These are phyloP conservation scores for Suillus placidus DNA, from an alignment of 768 basidiomycete species.

Conservation along the genomic window DNA sequence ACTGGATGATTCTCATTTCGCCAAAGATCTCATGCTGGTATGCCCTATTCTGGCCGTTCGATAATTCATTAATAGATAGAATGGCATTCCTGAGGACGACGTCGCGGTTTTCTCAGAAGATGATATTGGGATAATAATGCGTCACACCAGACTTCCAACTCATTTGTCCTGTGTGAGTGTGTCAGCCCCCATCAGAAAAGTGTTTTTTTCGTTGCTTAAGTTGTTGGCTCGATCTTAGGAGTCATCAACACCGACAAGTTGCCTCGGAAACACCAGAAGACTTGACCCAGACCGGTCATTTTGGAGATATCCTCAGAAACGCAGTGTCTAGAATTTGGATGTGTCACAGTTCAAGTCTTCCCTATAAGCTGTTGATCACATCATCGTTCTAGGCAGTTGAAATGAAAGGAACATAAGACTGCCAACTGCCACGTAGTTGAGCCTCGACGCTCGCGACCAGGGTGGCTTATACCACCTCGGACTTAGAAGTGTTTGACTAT, in stretches of 20 bases:
- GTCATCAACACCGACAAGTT: neutral
- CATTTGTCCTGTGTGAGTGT: constrained; percentile 65
- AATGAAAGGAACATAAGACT: neutral
- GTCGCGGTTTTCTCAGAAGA: constrained; percentile 68
- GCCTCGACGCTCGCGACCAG: neutral
- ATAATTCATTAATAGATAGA: constrained; percentile 39
- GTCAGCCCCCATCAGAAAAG: no score
- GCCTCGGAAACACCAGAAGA: neutral
- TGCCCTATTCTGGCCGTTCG: constrained; percentile 58
- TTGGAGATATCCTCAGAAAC: neutral
- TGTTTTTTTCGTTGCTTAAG: no score
- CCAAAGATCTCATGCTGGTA: constrained; percentile 71
- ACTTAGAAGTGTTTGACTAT: neutral
- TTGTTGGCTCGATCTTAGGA: no score
- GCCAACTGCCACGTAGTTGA: neutral
- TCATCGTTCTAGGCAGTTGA: neutral
- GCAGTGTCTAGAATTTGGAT: neutral
- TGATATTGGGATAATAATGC: constrained; percentile 52
- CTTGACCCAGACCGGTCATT: neutral
- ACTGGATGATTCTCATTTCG: constrained; percentile 54
- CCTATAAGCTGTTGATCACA: neutral
- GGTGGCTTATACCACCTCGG: neutral
- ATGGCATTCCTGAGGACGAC: constrained; percentile 26
- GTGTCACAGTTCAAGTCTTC: neutral
- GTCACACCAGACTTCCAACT: constrained; percentile 56